Conservation (phyloP, 2,329 filamentous ascomycete species). For the Sclerotinia spermophila region DNA sequence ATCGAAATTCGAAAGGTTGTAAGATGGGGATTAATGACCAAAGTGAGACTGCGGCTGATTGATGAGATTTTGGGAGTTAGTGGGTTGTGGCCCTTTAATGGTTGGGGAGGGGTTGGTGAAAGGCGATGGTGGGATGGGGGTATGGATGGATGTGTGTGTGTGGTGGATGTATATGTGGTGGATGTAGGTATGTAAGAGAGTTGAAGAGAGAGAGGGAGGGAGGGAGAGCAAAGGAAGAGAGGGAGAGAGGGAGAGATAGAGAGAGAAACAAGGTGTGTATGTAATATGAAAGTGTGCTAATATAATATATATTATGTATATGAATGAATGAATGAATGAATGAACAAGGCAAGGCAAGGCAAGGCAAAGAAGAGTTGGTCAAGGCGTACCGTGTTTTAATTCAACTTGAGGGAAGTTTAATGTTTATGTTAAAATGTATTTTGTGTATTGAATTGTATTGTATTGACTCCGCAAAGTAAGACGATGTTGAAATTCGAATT, state of each 20-base stretch:
- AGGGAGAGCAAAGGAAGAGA: neutral
- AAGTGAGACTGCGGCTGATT: conserved; percentile 22
- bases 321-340: neutral
- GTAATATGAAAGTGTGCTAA: neutral
- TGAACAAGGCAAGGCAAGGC: neutral
- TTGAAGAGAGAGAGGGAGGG: neutral
- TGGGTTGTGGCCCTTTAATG: conserved; percentile 17
- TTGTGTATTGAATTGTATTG: neutral
- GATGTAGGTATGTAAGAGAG: neutral
- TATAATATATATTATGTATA: neutral
- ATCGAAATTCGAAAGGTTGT: neutral
- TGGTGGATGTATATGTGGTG: neutral
- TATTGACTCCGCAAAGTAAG: neutral
- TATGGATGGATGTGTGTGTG: neutral
- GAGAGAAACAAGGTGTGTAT: neutral
- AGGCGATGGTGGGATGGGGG: conserved; percentile 16
- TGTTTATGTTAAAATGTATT: neutral
- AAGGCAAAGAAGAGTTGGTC: conserved; percentile 12
- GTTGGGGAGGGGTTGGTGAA: conserved; percentile 17
- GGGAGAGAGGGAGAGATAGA: neutral
- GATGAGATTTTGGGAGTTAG: conserved; percentile 19
- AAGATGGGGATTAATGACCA: conserved; percentile 12
- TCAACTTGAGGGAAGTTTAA: neutral
- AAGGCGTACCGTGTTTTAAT: conserved; percentile 12
- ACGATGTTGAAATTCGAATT: neutral